Evolutionary conservation across 1,139 yeast genomes (phyloP), one percentile per base, ranked within the genome.

Genomic region (Geotrichum candidum): DNA sequence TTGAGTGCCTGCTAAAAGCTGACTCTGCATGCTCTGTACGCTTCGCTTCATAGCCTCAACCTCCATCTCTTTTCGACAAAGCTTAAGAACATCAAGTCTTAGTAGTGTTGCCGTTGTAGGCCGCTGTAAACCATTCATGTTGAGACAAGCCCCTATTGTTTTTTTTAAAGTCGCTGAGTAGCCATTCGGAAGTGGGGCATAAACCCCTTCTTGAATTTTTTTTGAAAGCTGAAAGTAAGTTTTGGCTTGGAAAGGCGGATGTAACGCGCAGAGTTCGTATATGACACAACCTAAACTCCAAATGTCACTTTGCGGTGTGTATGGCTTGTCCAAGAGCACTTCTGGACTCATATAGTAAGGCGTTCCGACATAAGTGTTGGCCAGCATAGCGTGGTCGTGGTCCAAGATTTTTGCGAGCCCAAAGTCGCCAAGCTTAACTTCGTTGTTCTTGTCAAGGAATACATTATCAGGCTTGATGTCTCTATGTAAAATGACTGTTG

Each of bases 241-340:
- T 68, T 90, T 91, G 1, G 98, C 98, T 69, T 89, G 94, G 71
- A 94, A 94, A 7, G 99, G 99, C 0, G 98, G 98, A 67, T 83
- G 86, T 61, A 90, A 78, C 0, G 96, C 82, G 73, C 98, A 92
- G 64, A 94, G 78, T 71, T 94, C 99, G 74, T 87, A 94, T 64
- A 94, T 81, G 1, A 92, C 97, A 76, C 99, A 94, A 0, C 95
- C 95, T 52, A 88, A 73, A 51, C 77, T 82, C 86, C 78, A 83
- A 11, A 83, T 77, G 69, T 88, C 96, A 70, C 91, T 86, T n/a
- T 87, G 88, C 1, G 94, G 91, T 10, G 88, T 84, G 66, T 87
- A 88, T 0, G 95, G 94, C 68, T 85, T 81, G 70, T 87, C 94
- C 80, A 84, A 81, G 54, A 88, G 78, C 5, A 88, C 90, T 70